phyloP scores from a whole-genome alignment of 2,329 filamentous ascomycete genomes.

The Fusarium xyrophilum region DNA sequence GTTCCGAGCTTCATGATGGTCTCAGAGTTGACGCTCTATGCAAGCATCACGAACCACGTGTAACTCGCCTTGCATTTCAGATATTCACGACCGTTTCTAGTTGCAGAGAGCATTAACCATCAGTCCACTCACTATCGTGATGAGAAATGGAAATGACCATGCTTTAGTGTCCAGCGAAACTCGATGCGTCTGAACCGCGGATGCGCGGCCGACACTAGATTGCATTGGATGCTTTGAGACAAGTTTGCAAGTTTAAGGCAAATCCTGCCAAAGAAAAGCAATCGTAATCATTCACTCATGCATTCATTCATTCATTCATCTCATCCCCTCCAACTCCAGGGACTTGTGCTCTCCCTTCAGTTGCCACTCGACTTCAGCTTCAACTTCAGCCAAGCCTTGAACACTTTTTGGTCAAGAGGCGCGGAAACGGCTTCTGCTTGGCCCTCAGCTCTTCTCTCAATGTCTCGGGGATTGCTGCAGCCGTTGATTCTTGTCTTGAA shows the following conservation, averaged over 20 bases:
- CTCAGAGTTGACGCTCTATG: background rate
- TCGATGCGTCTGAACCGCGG: background rate
- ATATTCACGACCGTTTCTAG: background rate
- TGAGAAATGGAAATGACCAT: background rate
- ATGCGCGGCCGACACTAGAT: background rate
- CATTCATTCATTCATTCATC: background rate
- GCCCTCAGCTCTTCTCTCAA: background rate
- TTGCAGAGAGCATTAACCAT: background rate
- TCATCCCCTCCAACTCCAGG: background rate
- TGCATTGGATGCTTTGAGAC: background rate
- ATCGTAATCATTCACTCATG: background rate
- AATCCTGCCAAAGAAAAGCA: slow-evolving; percentile 6
- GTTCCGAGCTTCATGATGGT: background rate
- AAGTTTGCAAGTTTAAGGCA: background rate
- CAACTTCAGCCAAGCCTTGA: background rate
- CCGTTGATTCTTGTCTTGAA: background rate
- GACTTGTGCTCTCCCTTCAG: background rate
- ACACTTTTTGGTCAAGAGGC: background rate
- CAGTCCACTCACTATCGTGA: background rate
- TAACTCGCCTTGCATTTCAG: background rate
- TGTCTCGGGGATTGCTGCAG: background rate
- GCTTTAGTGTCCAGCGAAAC: background rate
- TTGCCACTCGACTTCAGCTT: background rate
- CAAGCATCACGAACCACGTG: slow-evolving; percentile 21
- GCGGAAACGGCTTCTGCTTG: background rate